Percentiles rank a stretch among this genome's conserved stretches.
Conservation (phyloP, 1,139 yeast genomes). For the Pneumocystis jirovecii region DNA sequence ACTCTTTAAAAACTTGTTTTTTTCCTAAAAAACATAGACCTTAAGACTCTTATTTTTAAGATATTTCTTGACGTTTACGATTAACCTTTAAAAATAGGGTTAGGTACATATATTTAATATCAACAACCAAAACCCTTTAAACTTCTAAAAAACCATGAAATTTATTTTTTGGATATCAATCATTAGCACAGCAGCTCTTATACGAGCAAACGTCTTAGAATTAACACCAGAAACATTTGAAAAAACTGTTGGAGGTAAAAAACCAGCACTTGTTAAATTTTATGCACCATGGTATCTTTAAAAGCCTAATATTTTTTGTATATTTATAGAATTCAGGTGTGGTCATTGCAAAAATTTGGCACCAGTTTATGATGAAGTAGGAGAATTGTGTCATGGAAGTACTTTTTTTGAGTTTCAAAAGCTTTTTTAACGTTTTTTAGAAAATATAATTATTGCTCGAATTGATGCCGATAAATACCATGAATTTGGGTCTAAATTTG, state of each 20-base stretch:
- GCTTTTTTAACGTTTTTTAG: not conserved
- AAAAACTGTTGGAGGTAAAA: not conserved
- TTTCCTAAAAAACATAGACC: not conserved
- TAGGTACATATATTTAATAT: not conserved
- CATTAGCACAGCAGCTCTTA: not conserved
- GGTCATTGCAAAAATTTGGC: not conserved
- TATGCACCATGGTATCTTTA: conserved; percentile 1
- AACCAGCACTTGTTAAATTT: not conserved
- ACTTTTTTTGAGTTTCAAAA: not conserved
- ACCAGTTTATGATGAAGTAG: not conserved
- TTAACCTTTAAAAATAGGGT: not conserved
- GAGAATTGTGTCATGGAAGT: not conserved
- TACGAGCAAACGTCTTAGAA: not conserved
- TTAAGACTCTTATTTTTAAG: not conserved
- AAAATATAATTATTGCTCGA: conserved; percentile 18
- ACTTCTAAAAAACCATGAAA: not conserved
- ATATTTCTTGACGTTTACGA: not conserved
- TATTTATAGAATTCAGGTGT: not conserved
- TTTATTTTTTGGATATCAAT: not conserved
- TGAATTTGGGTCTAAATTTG: conserved; percentile 34
- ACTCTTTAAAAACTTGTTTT: not conserved
- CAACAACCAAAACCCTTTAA: not conserved
- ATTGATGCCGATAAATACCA: conserved; percentile 41
- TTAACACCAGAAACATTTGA: not conserved
- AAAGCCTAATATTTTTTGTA: not conserved